Conservation (phyloP, 495 filamentous ascomycete genomes). For the Penicillium mononematosum region DNA sequence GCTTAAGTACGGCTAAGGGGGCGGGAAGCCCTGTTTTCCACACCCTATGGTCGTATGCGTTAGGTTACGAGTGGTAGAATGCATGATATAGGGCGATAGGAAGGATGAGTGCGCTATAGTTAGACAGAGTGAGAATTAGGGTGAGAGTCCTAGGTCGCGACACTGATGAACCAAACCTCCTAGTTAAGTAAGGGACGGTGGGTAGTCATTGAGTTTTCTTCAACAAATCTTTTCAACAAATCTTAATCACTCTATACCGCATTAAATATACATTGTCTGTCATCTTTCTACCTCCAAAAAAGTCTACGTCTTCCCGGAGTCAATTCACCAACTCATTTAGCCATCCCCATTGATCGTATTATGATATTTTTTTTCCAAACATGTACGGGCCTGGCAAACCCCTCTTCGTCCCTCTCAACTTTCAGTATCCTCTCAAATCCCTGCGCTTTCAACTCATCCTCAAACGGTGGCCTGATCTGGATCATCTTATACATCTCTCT, state of each 20-base stretch:
- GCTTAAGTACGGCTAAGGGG: too few relatives aligned
- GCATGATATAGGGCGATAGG: too few relatives aligned
- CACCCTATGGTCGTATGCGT: too few relatives aligned
- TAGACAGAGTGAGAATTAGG: too few relatives aligned
- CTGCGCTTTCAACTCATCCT: constrained; percentile 26
- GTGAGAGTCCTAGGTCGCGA: too few relatives aligned
- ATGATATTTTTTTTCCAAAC: constrained; percentile 25
- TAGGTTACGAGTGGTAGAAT: too few relatives aligned
- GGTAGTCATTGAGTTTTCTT: too few relatives aligned
- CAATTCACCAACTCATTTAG: not conserved
- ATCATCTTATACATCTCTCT: constrained; percentile 33
- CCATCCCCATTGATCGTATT: constrained; percentile 16
- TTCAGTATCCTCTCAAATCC: constrained; percentile 30
- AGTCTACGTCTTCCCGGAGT: too few relatives aligned
- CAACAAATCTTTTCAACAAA: not conserved
- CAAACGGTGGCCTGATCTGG: constrained; percentile 28
- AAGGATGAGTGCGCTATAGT: too few relatives aligned
- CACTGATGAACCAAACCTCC: too few relatives aligned
- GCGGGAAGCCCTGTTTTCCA: too few relatives aligned
- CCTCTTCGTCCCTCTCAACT: constrained; percentile 30
- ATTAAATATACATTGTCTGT: not conserved
- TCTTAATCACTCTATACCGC: not conserved
- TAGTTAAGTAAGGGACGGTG: too few relatives aligned
- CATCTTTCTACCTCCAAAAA: constrained; percentile 3
- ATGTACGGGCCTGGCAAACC: constrained; percentile 33